Percentiles rank a stretch among this genome's conserved stretches.
These are phyloP conservation scores for Scutellaria galericulata DNA, from an alignment of 257 asterid genomes.

Conservation along the genomic window DNA sequence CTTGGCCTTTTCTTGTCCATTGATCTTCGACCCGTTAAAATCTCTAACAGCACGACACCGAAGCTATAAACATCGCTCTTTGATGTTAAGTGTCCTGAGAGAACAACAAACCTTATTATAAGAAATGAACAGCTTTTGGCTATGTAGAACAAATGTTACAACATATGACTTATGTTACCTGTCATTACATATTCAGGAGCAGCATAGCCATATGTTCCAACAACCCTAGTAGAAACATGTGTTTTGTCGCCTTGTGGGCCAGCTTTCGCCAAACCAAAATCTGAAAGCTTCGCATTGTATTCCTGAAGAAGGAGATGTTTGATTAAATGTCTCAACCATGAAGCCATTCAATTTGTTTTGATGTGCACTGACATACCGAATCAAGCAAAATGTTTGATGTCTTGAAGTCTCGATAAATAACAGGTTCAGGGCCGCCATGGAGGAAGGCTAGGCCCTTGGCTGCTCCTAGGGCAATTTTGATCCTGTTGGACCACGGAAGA, in stretches of 20 bases:
- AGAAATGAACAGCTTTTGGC: too few species aligned
- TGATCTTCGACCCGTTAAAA: conserved; percentile 84
- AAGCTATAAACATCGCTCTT: conserved; percentile 95
- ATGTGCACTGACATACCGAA: conserved; percentile 52
- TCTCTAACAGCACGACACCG: conserved; percentile 89
- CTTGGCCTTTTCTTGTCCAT: conserved; percentile 93
- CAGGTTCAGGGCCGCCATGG: conserved; percentile 85
- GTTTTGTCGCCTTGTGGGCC: conserved; percentile 98
- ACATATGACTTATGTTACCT: conserved; percentile 50
- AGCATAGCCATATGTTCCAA: conserved; percentile 94
- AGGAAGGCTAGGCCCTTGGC: conserved; percentile 96
- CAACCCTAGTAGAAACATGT: conserved; percentile 90
- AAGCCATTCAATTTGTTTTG: background rate
- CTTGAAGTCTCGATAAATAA: conserved; percentile 93
- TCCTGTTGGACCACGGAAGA: conserved; percentile 91
- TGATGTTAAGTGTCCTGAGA: conserved; percentile 80
- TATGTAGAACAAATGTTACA: background rate
- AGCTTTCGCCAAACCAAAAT: conserved; percentile 95
- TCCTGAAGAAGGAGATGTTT: conserved; percentile 52
- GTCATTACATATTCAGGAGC: conserved; percentile 99
- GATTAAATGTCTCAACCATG: conserved; percentile 1
- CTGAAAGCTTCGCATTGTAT: conserved; percentile 90
- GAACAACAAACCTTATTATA: background rate
- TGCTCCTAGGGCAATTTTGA: conserved; percentile 92
- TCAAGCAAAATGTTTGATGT: conserved; percentile 93